phyloP scores from a whole-genome alignment of 2,329 filamentous ascomycete genomes.

The Teratosphaeriaceae sp. region DNA sequence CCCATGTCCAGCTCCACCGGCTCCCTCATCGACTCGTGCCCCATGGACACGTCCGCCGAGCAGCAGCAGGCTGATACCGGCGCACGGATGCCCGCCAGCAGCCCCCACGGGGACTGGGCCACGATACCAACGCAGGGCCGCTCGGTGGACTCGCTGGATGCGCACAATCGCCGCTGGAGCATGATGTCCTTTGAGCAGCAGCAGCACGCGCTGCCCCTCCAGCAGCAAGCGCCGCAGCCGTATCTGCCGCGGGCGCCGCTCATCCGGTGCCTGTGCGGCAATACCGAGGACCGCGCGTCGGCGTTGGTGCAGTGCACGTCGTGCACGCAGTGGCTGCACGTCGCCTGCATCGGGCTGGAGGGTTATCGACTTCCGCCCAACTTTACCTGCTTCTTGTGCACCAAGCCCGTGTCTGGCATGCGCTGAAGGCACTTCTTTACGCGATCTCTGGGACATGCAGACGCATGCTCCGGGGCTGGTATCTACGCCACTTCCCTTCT shows the following conservation, averaged over 20 bases:
- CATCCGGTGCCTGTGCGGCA: conserved; percentile 54
- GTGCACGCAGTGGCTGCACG: conserved; percentile 58
- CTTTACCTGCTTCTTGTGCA: conserved; percentile 48
- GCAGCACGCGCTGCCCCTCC: conserved; percentile 26
- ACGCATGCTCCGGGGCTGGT: background rate
- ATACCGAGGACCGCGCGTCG: conserved; percentile 46
- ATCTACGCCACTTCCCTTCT: no score
- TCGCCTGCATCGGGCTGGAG: conserved; percentile 51
- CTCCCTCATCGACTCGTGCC: conserved; percentile 24
- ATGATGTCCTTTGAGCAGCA: conserved; percentile 40
- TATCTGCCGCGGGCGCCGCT: conserved; percentile 4
- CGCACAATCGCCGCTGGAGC: conserved; percentile 41
- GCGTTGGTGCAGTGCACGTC: conserved; percentile 58
- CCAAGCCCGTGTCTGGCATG: conserved; percentile 13
- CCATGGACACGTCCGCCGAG: conserved; percentile 18
- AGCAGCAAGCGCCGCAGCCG: background rate
- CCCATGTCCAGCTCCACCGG: conserved; percentile 2
- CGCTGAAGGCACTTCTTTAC: background rate
- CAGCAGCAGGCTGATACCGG: conserved; percentile 12
- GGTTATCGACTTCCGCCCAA: conserved; percentile 38
- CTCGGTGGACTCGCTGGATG: conserved; percentile 29
- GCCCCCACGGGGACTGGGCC: conserved; percentile 6
- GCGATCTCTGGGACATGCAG: background rate
- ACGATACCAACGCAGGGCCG: background rate
- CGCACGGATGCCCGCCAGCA: conserved; percentile 8